Percentiles rank a stretch among this genome's conserved stretches.
Conservation (phyloP, 768 basidiomycete species). For the Lactifluus echinatus region DNA sequence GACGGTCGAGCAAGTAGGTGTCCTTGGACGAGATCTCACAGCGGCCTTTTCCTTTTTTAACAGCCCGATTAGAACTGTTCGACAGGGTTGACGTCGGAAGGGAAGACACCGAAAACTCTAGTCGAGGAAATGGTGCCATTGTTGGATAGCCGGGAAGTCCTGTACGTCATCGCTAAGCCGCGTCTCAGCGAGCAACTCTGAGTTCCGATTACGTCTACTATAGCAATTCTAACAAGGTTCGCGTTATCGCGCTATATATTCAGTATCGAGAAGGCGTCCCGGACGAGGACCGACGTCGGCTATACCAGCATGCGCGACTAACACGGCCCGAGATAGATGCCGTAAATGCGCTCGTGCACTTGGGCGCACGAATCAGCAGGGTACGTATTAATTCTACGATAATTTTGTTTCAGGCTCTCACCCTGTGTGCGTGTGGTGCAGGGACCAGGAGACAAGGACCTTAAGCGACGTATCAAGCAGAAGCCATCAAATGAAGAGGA, state of each 20-base stretch:
- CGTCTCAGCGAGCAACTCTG: neutral
- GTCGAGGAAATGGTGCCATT: slow-evolving; percentile 99
- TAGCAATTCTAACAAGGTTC: slow-evolving; percentile 88
- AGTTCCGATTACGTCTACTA: slow-evolving; percentile 11
- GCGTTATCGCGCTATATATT: slow-evolving; percentile 92
- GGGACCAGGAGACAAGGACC: slow-evolving; percentile 70
- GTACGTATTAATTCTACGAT: slow-evolving; percentile 35
- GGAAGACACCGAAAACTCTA: slow-evolving; percentile 87
- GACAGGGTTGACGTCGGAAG: slow-evolving; percentile 84
- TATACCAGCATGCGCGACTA: slow-evolving; percentile 92
- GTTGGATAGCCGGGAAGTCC: slow-evolving; percentile 76
- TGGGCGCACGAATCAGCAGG: slow-evolving; percentile 79
- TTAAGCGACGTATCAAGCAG: slow-evolving; percentile 73
- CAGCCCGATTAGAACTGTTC: slow-evolving; percentile 66
- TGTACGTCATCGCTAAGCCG: slow-evolving; percentile 36
- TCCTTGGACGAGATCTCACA: neutral
- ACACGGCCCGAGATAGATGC: slow-evolving; percentile 88
- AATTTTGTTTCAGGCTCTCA: neutral
- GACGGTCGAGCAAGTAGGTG: slow-evolving; percentile 77
- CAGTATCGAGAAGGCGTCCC: slow-evolving; percentile 94
- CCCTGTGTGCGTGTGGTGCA: slow-evolving; percentile 25
- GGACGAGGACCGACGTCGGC: slow-evolving; percentile 89
- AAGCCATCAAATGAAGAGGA: slow-evolving; percentile 75
- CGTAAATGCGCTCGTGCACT: slow-evolving; percentile 71
- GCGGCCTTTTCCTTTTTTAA: neutral